phyloP scores from a whole-genome alignment of 2,329 filamentous ascomycete genomes.

The Zymoseptoria brevis region DNA sequence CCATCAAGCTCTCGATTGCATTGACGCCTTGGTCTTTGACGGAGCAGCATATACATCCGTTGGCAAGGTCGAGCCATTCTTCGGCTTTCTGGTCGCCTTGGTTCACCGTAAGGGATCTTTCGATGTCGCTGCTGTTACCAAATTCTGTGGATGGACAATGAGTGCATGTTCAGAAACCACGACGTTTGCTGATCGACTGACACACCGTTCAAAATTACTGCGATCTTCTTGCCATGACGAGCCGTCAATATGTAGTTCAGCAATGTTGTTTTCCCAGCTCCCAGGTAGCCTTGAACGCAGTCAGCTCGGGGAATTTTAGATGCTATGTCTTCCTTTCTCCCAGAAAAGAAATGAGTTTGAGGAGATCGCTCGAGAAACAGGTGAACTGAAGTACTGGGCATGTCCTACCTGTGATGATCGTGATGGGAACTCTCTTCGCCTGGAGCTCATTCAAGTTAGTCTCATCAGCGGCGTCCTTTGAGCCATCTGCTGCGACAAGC shows the following conservation, averaged over 20 bases:
- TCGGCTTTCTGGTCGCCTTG: conserved; percentile 67
- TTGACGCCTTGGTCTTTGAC: conserved; percentile 95
- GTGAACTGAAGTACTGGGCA: not conserved
- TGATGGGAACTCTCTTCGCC: conserved; percentile 66
- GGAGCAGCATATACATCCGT: conserved; percentile 95
- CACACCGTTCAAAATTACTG: conserved; percentile 86
- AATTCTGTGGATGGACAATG: conserved; percentile 25
- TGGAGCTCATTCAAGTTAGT: conserved; percentile 26
- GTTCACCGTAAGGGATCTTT: conserved; percentile 88
- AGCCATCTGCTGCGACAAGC: conserved; percentile 47
- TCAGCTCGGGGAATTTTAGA: not conserved
- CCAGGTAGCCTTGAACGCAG: conserved; percentile 65
- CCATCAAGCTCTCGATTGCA: conserved; percentile 93
- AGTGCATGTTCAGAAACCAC: not conserved
- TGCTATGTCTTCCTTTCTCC: not conserved
- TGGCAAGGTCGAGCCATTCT: conserved; percentile 92
- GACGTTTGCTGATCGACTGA: conserved; percentile 16
- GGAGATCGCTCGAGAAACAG: not conserved
- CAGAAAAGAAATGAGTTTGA: not conserved
- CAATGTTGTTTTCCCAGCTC: conserved; percentile 89
- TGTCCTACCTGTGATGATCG: conserved; percentile 65
- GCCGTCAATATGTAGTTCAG: conserved; percentile 94
- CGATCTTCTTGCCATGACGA: conserved; percentile 94
- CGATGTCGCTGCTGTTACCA: conserved; percentile 67
- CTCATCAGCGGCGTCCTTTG: conserved; percentile 17